These are phyloP conservation scores for Erigeron philadelphicus DNA, from an alignment of 140 eudicot species.

Conservation along the genomic window DNA sequence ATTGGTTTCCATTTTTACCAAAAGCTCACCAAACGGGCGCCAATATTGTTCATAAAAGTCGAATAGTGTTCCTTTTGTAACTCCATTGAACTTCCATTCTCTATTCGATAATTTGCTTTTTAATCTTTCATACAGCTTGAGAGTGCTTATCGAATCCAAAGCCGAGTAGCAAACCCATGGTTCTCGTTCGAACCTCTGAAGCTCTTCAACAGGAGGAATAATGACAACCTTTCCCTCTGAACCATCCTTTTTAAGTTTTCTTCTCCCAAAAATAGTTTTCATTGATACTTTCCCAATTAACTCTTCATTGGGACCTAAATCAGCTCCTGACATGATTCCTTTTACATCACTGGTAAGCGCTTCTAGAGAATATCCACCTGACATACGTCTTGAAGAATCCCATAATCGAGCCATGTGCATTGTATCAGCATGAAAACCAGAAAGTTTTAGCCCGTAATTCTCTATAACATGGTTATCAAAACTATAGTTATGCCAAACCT, in stretches of 20 bases:
- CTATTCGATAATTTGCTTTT: constrained; percentile 43
- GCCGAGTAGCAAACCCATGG: constrained; percentile 90
- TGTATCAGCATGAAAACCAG: constrained; percentile 95
- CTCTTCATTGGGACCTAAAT: constrained; percentile 47
- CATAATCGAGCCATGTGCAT: constrained; percentile 99
- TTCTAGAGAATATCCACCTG: constrained; percentile 91
- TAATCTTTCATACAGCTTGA: constrained; percentile 77
- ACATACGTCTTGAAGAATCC: constrained; percentile 78
- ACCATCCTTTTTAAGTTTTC: constrained; percentile 71
- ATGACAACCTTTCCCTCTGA: constrained; percentile 58
- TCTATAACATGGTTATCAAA: constrained; percentile 84
- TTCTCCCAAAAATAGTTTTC: constrained; percentile 81
- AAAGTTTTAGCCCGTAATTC: constrained; percentile 65
- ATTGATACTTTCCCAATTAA: constrained; percentile 84
- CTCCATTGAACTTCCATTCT: constrained; percentile 64
- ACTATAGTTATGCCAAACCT: constrained; percentile 88
- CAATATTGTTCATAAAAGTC: constrained; percentile 70
- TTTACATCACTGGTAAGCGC: constrained; percentile 64
- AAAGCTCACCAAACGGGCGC: constrained; percentile 97
- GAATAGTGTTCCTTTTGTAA: constrained; percentile 46
- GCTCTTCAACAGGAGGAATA: constrained; percentile 85
- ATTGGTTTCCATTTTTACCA: constrained; percentile 86
- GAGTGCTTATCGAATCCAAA: constrained; percentile 82
- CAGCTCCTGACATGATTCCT: constrained; percentile 61
- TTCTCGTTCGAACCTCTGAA: constrained; percentile 62